A percentile compares a stretch with the other conserved stretches of the same genome.
These are phyloP conservation scores for Lentithecium fluviatile DNA, from an alignment of 495 filamentous ascomycete species.

Conservation along the genomic window DNA sequence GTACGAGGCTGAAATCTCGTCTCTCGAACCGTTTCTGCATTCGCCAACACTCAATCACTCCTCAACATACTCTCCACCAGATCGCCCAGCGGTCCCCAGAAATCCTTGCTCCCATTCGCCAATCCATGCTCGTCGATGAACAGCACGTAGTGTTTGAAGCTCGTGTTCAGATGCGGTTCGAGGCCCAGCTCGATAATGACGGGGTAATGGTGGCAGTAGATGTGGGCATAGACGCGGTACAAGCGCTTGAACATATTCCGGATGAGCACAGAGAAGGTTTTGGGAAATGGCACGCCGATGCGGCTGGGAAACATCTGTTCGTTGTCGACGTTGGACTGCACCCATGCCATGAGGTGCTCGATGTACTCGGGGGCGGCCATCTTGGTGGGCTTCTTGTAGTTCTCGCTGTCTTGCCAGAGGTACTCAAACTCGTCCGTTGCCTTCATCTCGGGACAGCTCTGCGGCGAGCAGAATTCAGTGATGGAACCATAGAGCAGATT, in stretches of 20 bases:
- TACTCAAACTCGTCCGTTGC: slow-evolving; percentile 99
- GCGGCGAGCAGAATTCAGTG: slow-evolving; percentile 97
- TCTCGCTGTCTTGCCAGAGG: slow-evolving; percentile 93
- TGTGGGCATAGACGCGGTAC: slow-evolving; percentile 97
- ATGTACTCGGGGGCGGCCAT: slow-evolving; percentile 97
- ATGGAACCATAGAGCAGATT: slow-evolving; percentile 98
- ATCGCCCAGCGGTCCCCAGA: slow-evolving; percentile 95
- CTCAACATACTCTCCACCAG: slow-evolving; percentile 95
- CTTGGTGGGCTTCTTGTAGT: slow-evolving; percentile 93
- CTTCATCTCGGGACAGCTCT: slow-evolving; percentile 98
- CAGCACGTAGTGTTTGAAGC: slow-evolving; percentile 98
- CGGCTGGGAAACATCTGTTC: slow-evolving; percentile 90
- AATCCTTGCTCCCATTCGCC: slow-evolving; percentile 83
- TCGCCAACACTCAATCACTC: slow-evolving; percentile 63
- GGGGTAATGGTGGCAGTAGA: slow-evolving; percentile 99
- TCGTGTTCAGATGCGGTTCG: slow-evolving; percentile 96
- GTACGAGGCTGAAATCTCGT: too few relatives aligned
- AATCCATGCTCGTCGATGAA: slow-evolving; percentile 92
- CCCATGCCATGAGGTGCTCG: slow-evolving; percentile 96
- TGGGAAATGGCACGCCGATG: slow-evolving; percentile 94
- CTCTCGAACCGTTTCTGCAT: too few relatives aligned
- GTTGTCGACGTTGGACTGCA: slow-evolving; percentile 92
- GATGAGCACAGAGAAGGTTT: slow-evolving; percentile 80
- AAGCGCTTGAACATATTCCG: slow-evolving; percentile 97
- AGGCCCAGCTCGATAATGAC: slow-evolving; percentile 92